A percentile compares a stretch with the other conserved stretches of the same genome.
These are phyloP conservation scores for Zasmidium angulare DNA, from an alignment of 2,329 filamentous ascomycete genomes.

Conservation along the genomic window DNA sequence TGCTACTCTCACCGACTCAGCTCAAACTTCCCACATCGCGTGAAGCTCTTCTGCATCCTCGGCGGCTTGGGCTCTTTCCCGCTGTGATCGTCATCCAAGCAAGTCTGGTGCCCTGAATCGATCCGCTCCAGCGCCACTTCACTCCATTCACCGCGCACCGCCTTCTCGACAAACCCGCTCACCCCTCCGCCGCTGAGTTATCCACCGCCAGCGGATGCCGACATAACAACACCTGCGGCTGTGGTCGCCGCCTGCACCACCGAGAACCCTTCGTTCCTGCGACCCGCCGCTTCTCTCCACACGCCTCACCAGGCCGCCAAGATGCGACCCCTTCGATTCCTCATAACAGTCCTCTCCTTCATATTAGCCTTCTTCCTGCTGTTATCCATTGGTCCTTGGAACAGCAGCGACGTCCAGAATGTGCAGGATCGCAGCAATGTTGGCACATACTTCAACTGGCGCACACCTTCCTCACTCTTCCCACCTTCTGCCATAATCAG, in stretches of 20 bases:
- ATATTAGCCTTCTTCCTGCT: constrained; percentile 46
- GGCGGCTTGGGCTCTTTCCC: neutral
- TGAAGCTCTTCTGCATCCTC: neutral
- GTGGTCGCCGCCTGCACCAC: neutral
- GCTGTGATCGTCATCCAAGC: constrained; percentile 2
- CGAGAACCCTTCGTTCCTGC: neutral
- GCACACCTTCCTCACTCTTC: constrained; percentile 78
- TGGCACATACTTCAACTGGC: constrained; percentile 49
- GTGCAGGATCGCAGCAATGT: constrained; percentile 36
- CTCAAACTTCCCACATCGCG: neutral
- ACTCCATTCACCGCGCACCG: neutral
- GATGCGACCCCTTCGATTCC: constrained; percentile 43
- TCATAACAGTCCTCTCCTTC: constrained; percentile 45
- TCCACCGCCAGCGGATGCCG: neutral
- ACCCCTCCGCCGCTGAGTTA: neutral
- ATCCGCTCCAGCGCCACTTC: neutral
- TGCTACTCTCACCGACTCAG: neutral
- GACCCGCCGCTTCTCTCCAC: neutral
- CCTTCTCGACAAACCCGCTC: neutral
- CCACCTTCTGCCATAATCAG: constrained; percentile 94
- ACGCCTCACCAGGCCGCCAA: constrained; percentile 11
- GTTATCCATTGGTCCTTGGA: constrained; percentile 39
- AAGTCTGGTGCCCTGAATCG: neutral
- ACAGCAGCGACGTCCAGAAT: constrained; percentile 13
- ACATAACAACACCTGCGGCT: neutral